Evolutionary conservation across 441 rosid species (phyloP).

Genomic region (Populus hybrid): DNA sequence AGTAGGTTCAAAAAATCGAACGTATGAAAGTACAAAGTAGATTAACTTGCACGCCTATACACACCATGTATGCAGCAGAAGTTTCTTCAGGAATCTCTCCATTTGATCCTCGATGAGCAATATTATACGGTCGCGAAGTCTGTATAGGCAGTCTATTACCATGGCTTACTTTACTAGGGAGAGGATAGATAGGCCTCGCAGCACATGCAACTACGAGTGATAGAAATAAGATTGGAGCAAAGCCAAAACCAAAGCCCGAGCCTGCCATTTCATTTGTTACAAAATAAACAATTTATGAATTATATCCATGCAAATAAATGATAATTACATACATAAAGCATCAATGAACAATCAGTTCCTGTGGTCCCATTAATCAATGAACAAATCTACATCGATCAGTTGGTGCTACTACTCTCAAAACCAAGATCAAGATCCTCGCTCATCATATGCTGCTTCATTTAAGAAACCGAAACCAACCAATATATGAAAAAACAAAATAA

Average conservation of each 20-base stretch:
- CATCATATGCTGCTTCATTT: too few species aligned
- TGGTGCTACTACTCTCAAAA: too few species aligned
- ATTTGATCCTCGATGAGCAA: conserved; percentile 95
- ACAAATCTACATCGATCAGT: too few species aligned
- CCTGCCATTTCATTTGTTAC: conserved; percentile 5
- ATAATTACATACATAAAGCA: too few species aligned
- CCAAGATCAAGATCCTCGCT: too few species aligned
- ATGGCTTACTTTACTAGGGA: conserved; percentile 55
- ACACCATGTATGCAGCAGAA: conserved; percentile 79
- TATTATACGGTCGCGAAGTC: conserved; percentile 78
- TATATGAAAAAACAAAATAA: neutral
- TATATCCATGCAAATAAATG: too few species aligned
- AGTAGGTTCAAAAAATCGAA: neutral
- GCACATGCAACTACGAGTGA: conserved; percentile 40
- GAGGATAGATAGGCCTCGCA: conserved; percentile 78
- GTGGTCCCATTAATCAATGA: too few species aligned
- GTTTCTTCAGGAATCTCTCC: conserved; percentile 98
- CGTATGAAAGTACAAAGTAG: neutral
- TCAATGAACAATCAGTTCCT: too few species aligned
- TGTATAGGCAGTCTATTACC: conserved; percentile 55
- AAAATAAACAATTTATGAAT: too few species aligned
- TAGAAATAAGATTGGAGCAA: conserved; percentile 34
- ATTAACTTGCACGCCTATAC: conserved; percentile 4
- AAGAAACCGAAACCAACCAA: neutral
- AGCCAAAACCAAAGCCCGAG: conserved; percentile 29